Conservation (phyloP, 2,329 filamentous ascomycete species). For the Stenocarpella maydis region DNA sequence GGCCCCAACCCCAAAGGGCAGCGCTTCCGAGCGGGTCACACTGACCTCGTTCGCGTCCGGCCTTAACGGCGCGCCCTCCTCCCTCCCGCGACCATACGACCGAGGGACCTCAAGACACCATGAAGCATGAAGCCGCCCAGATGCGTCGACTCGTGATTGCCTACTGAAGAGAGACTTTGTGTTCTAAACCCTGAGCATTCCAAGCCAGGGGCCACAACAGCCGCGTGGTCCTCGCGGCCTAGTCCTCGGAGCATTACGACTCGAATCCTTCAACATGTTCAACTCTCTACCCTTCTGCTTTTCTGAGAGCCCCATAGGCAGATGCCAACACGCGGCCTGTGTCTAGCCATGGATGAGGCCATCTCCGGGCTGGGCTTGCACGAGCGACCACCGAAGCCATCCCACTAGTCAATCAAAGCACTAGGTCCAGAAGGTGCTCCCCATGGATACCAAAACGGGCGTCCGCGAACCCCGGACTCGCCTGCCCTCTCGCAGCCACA, state of each 20-base stretch:
- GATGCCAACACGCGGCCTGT: neutral
- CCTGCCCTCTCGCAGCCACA: no score
- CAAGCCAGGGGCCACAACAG: neutral
- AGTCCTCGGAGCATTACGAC: neutral
- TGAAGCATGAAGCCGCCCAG: neutral
- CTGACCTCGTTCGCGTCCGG: conserved; percentile 25
- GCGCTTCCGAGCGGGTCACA: neutral
- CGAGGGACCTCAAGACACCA: no score
- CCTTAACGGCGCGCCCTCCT: neutral
- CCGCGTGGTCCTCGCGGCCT: conserved; percentile 3
- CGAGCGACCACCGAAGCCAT: neutral
- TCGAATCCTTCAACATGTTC: neutral
- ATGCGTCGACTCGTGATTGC: neutral
- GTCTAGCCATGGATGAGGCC: neutral
- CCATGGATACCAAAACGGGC: neutral
- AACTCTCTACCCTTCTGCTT: neutral
- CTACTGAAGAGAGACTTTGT: no score
- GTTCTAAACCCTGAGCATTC: neutral
- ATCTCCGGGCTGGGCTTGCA: neutral
- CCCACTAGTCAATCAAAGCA: neutral
- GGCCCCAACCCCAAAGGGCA: neutral
- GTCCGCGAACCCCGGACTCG: no score
- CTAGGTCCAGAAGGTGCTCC: conserved; percentile 27
- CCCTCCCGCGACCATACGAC: neutral
- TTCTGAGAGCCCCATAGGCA: neutral